These are phyloP conservation scores for Collybiopsis confluens DNA, from an alignment of 768 basidiomycete species.

Conservation along the genomic window DNA sequence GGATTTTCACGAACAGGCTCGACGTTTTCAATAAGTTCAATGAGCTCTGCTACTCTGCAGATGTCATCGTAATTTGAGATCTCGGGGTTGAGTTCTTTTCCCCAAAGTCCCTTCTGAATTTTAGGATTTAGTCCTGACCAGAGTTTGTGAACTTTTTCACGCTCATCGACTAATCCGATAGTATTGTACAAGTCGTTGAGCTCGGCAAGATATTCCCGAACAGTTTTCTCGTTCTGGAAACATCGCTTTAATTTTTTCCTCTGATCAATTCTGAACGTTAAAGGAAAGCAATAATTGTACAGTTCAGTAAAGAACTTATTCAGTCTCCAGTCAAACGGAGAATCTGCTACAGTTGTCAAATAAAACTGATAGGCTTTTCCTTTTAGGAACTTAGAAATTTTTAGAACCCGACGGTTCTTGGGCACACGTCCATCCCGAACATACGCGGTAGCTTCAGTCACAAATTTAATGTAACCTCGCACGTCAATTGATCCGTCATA, in stretches of 20 bases:
- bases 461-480: background rate
- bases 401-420: background rate
- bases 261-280: conserved; percentile 22
- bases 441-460: background rate
- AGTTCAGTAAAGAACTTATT: conserved; percentile 1
- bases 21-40: conserved; percentile 19
- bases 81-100: conserved; percentile 21
- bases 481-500: conserved; percentile 3
- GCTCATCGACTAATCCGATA: conserved; percentile 3
- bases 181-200: conserved; percentile 13
- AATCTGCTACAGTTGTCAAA: background rate
- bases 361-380: conserved; percentile 1
- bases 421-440: background rate
- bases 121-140: conserved; percentile 3
- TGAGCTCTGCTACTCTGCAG: conserved; percentile 16
- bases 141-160: conserved; percentile 7
- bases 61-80: conserved; percentile 21
- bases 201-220: conserved; percentile 27
- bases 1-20: too few species aligned
- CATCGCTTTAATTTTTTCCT: conserved; percentile 7
- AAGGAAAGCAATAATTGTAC: conserved; percentile 2
- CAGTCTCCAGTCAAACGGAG: conserved; percentile 1
- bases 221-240: conserved; percentile 16
- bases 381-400: background rate
- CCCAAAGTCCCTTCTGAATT: conserved; percentile 25